A percentile compares a stretch with the other conserved stretches of the same genome.
phyloP scores from a whole-genome alignment of 495 filamentous ascomycete species.

The Xylaria scruposa region DNA sequence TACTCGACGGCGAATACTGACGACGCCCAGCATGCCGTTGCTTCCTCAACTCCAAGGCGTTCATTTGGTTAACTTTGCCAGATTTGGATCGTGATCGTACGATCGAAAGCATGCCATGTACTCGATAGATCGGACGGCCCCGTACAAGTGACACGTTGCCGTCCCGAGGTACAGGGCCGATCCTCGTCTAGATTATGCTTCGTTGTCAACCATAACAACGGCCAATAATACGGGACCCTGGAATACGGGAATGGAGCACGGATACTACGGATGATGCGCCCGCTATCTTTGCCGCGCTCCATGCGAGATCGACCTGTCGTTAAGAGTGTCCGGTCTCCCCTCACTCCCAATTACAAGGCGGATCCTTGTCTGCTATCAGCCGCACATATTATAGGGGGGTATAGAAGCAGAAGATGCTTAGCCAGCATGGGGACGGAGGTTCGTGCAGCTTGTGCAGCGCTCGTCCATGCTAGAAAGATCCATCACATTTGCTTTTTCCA shows the following conservation, averaged over 20 bases:
- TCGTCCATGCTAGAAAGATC: slow-evolving; percentile 8
- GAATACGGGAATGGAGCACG: slow-evolving; percentile 10
- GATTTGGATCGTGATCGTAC: slow-evolving; percentile 24
- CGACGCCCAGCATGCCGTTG: slow-evolving; percentile 12
- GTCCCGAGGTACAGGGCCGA: slow-evolving; percentile 23
- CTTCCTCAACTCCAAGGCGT: slow-evolving; percentile 20
- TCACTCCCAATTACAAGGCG: slow-evolving; percentile 9
- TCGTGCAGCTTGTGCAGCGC: slow-evolving; percentile 20
- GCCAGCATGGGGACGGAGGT: slow-evolving; percentile 21
- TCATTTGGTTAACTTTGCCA: slow-evolving; percentile 22
- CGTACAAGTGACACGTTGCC: slow-evolving; percentile 28
- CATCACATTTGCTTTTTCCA: slow-evolving; percentile 6
- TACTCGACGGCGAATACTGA: slow-evolving; percentile 18
- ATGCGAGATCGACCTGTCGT: slow-evolving; percentile 25
- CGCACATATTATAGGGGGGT: slow-evolving; percentile 12
- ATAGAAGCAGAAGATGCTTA: slow-evolving; percentile 10
- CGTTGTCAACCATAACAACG: slow-evolving; percentile 22
- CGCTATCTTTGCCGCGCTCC: slow-evolving; percentile 24
- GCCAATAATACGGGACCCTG: slow-evolving; percentile 14
- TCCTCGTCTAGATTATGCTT: slow-evolving; percentile 28
- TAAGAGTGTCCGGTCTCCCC: slow-evolving; percentile 15
- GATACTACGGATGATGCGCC: slow-evolving; percentile 18
- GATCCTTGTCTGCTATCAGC: slow-evolving; percentile 25
- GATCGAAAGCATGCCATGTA: slow-evolving; percentile 30
- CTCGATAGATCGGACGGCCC: slow-evolving; percentile 26